These are phyloP conservation scores for Neurospora terricola DNA, from an alignment of 495 filamentous ascomycete species.

Conservation along the genomic window DNA sequence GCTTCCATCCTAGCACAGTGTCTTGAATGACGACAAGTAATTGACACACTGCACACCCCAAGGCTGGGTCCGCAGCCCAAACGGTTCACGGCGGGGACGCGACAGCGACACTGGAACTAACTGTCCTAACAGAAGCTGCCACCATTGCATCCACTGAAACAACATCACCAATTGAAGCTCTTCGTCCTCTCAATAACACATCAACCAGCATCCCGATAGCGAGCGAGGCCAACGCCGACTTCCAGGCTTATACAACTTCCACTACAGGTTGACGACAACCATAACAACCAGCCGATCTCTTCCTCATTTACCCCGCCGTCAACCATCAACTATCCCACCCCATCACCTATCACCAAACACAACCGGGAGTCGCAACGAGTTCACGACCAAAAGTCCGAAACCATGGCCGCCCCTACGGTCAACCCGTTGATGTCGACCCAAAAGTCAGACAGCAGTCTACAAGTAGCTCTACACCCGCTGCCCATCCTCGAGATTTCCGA, in stretches of 20 bases:
- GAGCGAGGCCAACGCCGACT: neutral
- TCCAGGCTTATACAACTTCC: neutral
- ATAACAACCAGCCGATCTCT: neutral
- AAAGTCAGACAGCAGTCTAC: slow-evolving; percentile 62
- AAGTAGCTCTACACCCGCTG: slow-evolving; percentile 83
- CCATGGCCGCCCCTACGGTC: slow-evolving; percentile 10
- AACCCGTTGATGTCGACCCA: slow-evolving; percentile 35
- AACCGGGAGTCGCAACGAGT: neutral
- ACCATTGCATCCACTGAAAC: neutral
- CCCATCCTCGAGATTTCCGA: slow-evolving; percentile 94
- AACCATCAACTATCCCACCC: neutral
- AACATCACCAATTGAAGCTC: neutral
- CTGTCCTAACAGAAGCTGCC: neutral
- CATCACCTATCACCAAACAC: neutral
- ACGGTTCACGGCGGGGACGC: neutral
- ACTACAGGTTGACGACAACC: neutral
- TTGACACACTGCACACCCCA: neutral
- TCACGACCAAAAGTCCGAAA: neutral
- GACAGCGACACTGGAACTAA: neutral
- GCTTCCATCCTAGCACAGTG: neutral
- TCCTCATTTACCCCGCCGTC: neutral
- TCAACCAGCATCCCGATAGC: neutral
- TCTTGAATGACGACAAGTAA: neutral
- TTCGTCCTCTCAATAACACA: neutral
- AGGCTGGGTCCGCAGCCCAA: neutral